These are phyloP conservation scores for Malus hybrid DNA, from an alignment of 331 rosid species.

Conservation along the genomic window DNA sequence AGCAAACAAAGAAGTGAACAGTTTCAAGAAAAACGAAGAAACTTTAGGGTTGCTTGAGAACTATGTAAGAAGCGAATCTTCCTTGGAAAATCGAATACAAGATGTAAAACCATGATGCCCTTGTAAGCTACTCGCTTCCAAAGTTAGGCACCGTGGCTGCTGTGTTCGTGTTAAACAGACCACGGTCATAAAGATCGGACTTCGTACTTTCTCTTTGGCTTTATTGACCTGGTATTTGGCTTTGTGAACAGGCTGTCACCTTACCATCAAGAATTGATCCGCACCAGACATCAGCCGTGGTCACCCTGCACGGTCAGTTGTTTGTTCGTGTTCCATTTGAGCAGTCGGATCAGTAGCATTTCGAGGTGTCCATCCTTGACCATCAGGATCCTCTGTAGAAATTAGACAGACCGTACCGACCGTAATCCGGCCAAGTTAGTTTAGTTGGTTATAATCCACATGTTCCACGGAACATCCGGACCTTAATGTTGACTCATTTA, in stretches of 20 bases:
- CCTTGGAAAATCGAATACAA: neutral
- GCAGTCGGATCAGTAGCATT: constrained; percentile 41
- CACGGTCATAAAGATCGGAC: neutral
- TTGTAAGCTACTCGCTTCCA: too few relatives aligned
- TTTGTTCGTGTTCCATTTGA: constrained; percentile 94
- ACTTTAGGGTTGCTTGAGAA: too few relatives aligned
- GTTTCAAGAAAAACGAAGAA: neutral
- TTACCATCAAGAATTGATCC: constrained; percentile 38
- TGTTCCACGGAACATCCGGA: neutral
- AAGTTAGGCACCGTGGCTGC: too few relatives aligned
- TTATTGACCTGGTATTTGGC: neutral
- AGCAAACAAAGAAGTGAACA: neutral
- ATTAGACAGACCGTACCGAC: neutral
- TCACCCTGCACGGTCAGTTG: constrained; percentile 91
- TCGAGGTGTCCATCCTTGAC: neutral
- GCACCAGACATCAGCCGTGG: constrained; percentile 74
- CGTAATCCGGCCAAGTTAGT: neutral
- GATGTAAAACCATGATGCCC: neutral
- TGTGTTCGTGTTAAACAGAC: too few relatives aligned
- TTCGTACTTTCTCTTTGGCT: neutral
- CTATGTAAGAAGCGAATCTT: too few relatives aligned
- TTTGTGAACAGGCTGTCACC: constrained; percentile 59
- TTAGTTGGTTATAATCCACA: neutral
- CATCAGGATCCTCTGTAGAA: neutral
- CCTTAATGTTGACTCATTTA: neutral